Evolutionary conservation across 208 protist genomes (phyloP), one percentile per base, ranked within the genome.

Genomic region (Acanthamoeba lenticulata): DNA sequence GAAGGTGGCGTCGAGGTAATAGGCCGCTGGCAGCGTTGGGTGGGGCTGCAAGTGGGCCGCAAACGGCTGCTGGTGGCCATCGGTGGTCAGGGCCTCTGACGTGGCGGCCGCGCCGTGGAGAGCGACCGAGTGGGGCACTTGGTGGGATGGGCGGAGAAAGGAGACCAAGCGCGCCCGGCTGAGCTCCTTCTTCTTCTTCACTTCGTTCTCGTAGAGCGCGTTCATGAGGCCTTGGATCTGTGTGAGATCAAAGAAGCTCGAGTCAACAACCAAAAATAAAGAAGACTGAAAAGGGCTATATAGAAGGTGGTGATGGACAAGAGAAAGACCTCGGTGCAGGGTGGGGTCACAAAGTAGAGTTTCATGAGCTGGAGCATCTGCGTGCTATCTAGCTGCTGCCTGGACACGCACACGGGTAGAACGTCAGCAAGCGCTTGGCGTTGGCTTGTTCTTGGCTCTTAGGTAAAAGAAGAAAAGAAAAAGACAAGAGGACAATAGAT

Each of bases 201-300:
- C n/a, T n/a, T 88, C 77, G 77, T 57, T 49, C 27, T 49, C 40
- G 29, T 88, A 88, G 11, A 88, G 40, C 15, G 77, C n/a, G 77
- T 88, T 88, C 40, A 88, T 49, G 29, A 88, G 77, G 38, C 47
- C 47, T 88, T 88, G 77, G n/a, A 88, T 88, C 77, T 88, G 42
- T 34, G 5, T 34, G 24, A 0, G 11, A 72, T 36, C 6, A n/a
- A 38, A 72, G 38, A 36, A 2, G 2, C 2, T 3, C 38, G 38
- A 9, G 27, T 45, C 1, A 5, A 38, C 67, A 77, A 77, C 27
- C 2, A 4, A 27, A 77, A 19, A 21, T 13, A 72, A 36, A 72
- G 62, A 72, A 19, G 32, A n/a, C n/a, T n/a, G n/a, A 19, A 72
- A 36, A 21, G 62, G 32, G 62, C 11, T 1, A 9, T 1, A 27